Evolutionary conservation across 768 basidiomycete genomes (phyloP).

Genomic region (Russula virescens): DNA sequence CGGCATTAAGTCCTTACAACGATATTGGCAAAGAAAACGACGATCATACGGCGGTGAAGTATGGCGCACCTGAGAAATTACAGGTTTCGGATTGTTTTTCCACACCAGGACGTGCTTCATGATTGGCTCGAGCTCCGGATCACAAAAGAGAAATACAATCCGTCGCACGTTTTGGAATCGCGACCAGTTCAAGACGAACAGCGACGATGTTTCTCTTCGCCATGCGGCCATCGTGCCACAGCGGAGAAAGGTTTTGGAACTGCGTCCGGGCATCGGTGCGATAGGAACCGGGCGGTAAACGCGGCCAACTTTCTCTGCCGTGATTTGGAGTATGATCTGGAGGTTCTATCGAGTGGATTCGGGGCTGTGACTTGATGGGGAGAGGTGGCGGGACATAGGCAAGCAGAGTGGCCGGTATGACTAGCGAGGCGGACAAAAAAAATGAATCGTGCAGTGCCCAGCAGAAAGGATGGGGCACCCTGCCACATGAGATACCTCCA

Average conservation of each 20-base stretch:
- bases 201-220: constrained; percentile 30
- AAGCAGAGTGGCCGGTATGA: neutral
- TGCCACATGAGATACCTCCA: neutral
- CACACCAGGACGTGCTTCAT: constrained; percentile 50
- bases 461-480: neutral
- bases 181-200: constrained; percentile 63
- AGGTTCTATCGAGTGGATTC: neutral
- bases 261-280: neutral
- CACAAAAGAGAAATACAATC: constrained; percentile 50
- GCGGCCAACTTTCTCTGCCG: neutral
- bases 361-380: neutral
- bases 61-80: constrained; percentile 40
- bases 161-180: constrained; percentile 54
- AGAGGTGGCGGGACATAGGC: neutral
- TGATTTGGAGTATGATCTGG: neutral
- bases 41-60: neutral
- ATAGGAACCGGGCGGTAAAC: constrained; percentile 5
- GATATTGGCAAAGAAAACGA: constrained; percentile 33
- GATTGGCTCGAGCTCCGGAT: constrained; percentile 38
- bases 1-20: constrained; percentile 16
- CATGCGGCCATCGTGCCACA: neutral
- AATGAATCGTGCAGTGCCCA: neutral
- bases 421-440: neutral
- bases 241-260: neutral
- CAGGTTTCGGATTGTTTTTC: constrained; percentile 51